Conservation (phyloP, 208 protist genomes). For the Wallacemonas rigidus region DNA sequence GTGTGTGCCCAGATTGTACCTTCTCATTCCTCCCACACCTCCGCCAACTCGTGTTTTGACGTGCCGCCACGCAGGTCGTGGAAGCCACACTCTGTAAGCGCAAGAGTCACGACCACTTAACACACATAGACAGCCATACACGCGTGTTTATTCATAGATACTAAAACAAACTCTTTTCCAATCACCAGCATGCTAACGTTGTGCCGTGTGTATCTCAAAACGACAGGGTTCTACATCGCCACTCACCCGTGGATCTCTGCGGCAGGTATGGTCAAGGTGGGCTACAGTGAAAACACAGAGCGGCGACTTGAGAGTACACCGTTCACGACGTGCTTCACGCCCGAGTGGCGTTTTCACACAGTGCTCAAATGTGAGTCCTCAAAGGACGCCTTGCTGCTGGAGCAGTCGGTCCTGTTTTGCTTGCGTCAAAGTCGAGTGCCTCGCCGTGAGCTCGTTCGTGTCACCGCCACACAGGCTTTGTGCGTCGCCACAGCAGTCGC, state of each 20-base stretch:
- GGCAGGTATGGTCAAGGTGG: conserved; percentile 70
- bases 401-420: conserved; percentile 73
- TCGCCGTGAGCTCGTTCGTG: conserved; percentile 57
- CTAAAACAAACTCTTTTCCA: too few species aligned
- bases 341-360: conserved; percentile 65
- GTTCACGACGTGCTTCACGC: conserved; percentile 80
- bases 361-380: conserved; percentile 56
- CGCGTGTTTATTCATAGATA: too few species aligned
- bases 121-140: too few species aligned
- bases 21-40: too few species aligned
- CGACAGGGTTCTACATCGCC: conserved; percentile 71
- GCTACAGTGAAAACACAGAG: conserved; percentile 57
- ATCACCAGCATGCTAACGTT: conserved; percentile 21
- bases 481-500: conserved; percentile 38
- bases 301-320: conserved; percentile 68
- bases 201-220: conserved; percentile 15
- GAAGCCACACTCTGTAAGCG: too few species aligned
- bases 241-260: conserved; percentile 64
- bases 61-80: too few species aligned
- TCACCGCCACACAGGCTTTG: conserved; percentile 38
- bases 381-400: conserved; percentile 65
- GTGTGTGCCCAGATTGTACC: too few species aligned
- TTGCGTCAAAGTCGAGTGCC: conserved; percentile 53
- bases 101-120: too few species aligned
- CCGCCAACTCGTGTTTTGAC: too few species aligned